Evolutionary conservation across 2,329 filamentous ascomycete genomes (phyloP).

Genomic region (Penicillium sp.): DNA sequence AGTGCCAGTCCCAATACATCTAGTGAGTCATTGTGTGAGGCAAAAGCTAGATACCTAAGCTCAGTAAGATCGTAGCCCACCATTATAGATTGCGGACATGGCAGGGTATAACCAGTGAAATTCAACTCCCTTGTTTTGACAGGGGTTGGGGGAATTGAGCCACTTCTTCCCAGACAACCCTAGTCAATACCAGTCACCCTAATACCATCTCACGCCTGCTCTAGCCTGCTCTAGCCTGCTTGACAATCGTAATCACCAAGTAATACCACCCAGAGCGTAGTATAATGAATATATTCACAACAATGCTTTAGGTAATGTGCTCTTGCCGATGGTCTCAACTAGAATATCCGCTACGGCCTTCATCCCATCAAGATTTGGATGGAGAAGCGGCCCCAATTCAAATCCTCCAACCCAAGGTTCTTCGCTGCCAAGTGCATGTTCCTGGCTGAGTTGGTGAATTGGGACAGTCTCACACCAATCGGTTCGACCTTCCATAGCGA

Average conservation of each 20-base stretch:
- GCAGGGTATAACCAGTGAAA: constrained; percentile 30
- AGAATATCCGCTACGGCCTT: constrained; percentile 12
- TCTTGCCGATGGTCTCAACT: not conserved
- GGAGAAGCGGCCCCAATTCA: constrained; percentile 1
- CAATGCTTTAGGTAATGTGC: not conserved
- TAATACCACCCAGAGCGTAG: not conserved
- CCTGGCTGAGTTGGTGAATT: constrained; percentile 15
- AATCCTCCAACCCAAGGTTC: constrained; percentile 17
- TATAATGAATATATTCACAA: not conserved
- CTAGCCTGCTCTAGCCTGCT: not conserved
- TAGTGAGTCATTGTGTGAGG: not conserved
- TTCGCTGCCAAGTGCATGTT: constrained; percentile 12
- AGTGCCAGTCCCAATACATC: not conserved
- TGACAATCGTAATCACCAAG: not conserved
- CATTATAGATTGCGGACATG: constrained; percentile 19
- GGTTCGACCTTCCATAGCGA: constrained; percentile 3
- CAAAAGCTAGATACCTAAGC: constrained; percentile 5
- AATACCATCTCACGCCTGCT: not conserved
- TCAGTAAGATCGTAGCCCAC: constrained; percentile 16
- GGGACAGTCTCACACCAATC: constrained; percentile 18
- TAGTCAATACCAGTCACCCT: not conserved
- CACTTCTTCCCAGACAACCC: not conserved
- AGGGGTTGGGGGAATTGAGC: not conserved
- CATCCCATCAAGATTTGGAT: constrained; percentile 17
- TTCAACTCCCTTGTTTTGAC: constrained; percentile 29